These are phyloP conservation scores for Phyllosticta ampelicida DNA, from an alignment of 2,329 filamentous ascomycete species.

Conservation along the genomic window DNA sequence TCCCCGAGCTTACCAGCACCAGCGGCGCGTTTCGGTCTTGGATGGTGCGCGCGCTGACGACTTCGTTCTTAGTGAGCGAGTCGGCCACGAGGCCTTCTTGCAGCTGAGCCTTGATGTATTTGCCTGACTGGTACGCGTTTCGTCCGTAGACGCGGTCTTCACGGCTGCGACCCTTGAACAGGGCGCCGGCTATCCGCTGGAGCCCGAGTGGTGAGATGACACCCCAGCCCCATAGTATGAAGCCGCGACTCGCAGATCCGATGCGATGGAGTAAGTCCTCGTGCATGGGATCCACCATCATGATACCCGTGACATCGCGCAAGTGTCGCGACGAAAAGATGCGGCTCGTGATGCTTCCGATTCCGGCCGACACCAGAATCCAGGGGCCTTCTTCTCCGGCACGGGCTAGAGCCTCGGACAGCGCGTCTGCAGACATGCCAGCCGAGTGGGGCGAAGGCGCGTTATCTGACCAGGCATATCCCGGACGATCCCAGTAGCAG, in stretches of 20 bases:
- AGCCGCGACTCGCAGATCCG: slow-evolving; percentile 59
- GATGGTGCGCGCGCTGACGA: slow-evolving; percentile 66
- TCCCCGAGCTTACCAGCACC: slow-evolving; percentile 72
- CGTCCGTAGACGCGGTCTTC: slow-evolving; percentile 79
- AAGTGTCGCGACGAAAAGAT: slow-evolving; percentile 83
- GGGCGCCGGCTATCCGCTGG: slow-evolving; percentile 65
- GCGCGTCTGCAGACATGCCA: slow-evolving; percentile 79
- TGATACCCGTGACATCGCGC: slow-evolving; percentile 60
- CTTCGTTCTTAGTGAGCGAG: slow-evolving; percentile 74
- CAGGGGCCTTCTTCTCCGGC: slow-evolving; percentile 80
- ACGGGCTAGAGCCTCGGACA: slow-evolving; percentile 74
- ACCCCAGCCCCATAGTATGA: slow-evolving; percentile 77
- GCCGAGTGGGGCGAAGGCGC: slow-evolving; percentile 88
- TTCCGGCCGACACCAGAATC: slow-evolving; percentile 75
- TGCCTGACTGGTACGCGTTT: slow-evolving; percentile 67
- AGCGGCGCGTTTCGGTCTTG: slow-evolving; percentile 66
- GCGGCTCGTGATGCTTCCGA: slow-evolving; percentile 79
- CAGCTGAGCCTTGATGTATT: slow-evolving; percentile 78
- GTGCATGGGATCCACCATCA: slow-evolving; percentile 81
- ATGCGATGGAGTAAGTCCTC: slow-evolving; percentile 69
- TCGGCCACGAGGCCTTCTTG: slow-evolving; percentile 86
- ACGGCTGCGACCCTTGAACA: slow-evolving; percentile 70
- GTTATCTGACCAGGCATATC: slow-evolving; percentile 79
- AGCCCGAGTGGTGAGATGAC: slow-evolving; percentile 79
- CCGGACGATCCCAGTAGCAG: slow-evolving; percentile 92